Base-by-base conservation (phyloP, 306 rosid genomes). In the Adenanthera pavonina region DNA sequence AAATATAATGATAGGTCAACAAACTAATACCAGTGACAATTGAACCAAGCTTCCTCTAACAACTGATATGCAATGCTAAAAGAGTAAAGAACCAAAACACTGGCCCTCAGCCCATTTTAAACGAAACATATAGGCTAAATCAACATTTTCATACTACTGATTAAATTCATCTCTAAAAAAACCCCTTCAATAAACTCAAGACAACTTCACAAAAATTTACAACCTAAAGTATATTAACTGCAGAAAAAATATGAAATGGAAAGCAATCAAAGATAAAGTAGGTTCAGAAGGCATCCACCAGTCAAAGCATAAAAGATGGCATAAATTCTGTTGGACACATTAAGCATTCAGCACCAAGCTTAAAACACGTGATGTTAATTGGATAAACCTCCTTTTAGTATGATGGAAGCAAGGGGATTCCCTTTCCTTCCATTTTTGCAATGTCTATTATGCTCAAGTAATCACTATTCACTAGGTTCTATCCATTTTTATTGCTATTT, bases 51-150 rank as follows among this genome's bases (percentile, higher is more conserved):
- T 68, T 68, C 52, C 16, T 68, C 73, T 41, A 68, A 11, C 49
- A 7, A 17, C 51, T 17, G 52, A 20, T 88, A 90, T 90, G 83
- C 83, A 86, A 64, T 82, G 81, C 74, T 78, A 88, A 47, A 53
- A 88, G 86, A 48, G 74, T 46, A 13, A 10, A 10, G 14, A 44
- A 44, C 44, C 41, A 67, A 36, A 11, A 8, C 72, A 68, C 8
- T 41, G 9, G 35, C 16, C 4, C 34, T 41, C 72, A 68, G 41
- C 13, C 72, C 3, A 3, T 41, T 68, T 5, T 47, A 13, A 19
- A 44, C 19, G 2, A 46, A 69, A 41, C 9, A 46, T 20, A 5
- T 5, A 46, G 33, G 8, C 35, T 12, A 69, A 44, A 44, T 19
- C 38, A 46, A n/a, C 33, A 41, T 8, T 3, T 68, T 4, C 8